Evolutionary conservation across 2,329 filamentous ascomycete genomes (phyloP), one percentile per base, ranked within the genome.

Genomic region (Pseudodiploospora longispora): DNA sequence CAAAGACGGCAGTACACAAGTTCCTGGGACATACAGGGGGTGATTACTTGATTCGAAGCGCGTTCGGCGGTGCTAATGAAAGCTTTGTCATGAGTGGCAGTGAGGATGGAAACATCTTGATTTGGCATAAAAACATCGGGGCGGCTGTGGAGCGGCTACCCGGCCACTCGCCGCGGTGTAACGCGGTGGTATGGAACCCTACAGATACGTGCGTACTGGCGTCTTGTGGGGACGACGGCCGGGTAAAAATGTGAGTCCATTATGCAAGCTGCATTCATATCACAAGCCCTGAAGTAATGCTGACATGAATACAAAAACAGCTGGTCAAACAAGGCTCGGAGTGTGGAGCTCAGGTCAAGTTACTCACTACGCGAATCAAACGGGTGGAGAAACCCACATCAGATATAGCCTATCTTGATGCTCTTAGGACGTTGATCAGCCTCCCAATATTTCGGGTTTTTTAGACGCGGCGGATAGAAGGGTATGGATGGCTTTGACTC

Each of bases 71-170:
- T 30, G 90, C 91, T 1, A 83, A 87, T 47, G 89, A 96, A 66
- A 90, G 84, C 60, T 96, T 96, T 62, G 84, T 97, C 7, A 74
- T 94, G 29, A 91, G 87, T 56, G 93, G 93, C 8, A 95, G 89
- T 56, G 89, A 96, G 75, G 78, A 81, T 50, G 80, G 80, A 2
- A 74, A 76, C 44, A 76, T 97, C 36, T 84, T 88, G 60, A 87
- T 98, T 49, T 97, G 90, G 88, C 87, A 95, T 62, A 93, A 88
- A 62, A 83, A 82, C 45, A 87, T 85, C 32, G 88, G 87, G 5
- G 72, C 76, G 5, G 72, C 84, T 1, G 80, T 98, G 5, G 86
- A 89, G 57, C 82, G 78, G 39, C 70, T 97, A 3, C 75, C 80
- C 30, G 90, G 82, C 0, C 91, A 97, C 55, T 68, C 71, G 6